Base-by-base conservation (phyloP, 2,329 filamentous ascomycete genomes). In the Chrysoporthe puriensis region DNA sequence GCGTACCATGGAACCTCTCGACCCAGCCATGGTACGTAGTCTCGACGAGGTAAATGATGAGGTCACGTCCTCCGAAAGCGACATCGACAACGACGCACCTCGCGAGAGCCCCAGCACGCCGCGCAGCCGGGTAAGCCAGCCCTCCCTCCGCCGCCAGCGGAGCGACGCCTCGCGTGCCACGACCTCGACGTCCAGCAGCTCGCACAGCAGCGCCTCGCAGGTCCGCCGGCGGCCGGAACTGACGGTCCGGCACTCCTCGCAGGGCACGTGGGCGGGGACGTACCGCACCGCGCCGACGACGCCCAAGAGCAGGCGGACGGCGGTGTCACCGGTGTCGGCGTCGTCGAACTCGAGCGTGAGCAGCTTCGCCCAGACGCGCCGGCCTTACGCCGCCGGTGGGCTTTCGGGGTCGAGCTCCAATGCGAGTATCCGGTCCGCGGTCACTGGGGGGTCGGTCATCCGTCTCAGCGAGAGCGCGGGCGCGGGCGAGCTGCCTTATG, bases 1-100 rank as follows among this genome's bases (percentile, higher is more conserved):
- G 16, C 88, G 91, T 63, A 86, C 85, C 21, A 97, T 98, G 91
- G 85, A 82, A 40, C 83, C 86, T 0, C 80, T 93, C 3, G 83
- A 90, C 67, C 80, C 85, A 0, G 79, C 80, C 0, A 76, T 88
- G 4, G 75, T 93, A 5, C 76, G 78, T 36, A 72, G 71, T 16
- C 66, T 73, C 44, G 69, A 70, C 36, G 70, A 70, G 36, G 69
- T 65, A 32, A 76, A 77, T 42, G 75, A 77, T 40, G 75, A 77
- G 14, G 60, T 61, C 18, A 44, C 43, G 40, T 69, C 40, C 48
- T 67, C 72, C 3, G 81, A 81, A 40, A 83, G 78, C 71, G 63
- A 82, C 70, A 79, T 81, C 42, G 83, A 84, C 69, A 79, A 82
- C 71, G 81, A 84, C 46, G 82, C 80, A 7, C 82, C 83, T 2